Base-by-base conservation (phyloP, 352 stramenopile species). In the Elongisporangium prolatum region DNA sequence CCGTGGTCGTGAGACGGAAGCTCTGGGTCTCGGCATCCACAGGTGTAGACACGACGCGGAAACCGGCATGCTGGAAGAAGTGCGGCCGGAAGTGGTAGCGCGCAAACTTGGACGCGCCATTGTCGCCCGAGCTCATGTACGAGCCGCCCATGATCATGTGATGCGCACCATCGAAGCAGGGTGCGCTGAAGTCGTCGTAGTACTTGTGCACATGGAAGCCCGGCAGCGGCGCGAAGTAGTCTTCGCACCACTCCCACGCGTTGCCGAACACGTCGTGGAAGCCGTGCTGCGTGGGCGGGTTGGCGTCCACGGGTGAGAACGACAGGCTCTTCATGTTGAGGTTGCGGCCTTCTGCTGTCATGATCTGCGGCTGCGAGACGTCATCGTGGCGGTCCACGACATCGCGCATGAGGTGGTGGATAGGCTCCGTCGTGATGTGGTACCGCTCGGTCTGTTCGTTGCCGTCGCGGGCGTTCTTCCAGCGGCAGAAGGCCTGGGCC, bases 111-210 rank as follows among this genome's bases (percentile, higher is more conserved):
- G 90, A 98, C 50, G 89, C 93, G 38, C 84, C 84, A 63, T 98
- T 97, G 70, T 98, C 95, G 37, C 95, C 96, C 21, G 79, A 97
- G 71, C 86, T 97, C 44, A 96, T 96, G 67, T 98, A 98, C 34
- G 90, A 98, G 18, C 96, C 95, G 48, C 96, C 96, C 65, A 98
- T 90, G 78, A 99, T 98, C 61, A 98, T 82, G 38, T 95, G 85
- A 75, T 99, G 95, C 61, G 98, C 94, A 28, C 95, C 95, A 67
- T 99, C 96, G 70, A 98, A 99, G 74, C 95, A 99, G n/a, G 96
- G 96, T 50, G 95, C 93, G 25, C 89, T 98, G 64, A 99, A 99
- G 71, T 99, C 96, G 71, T 98, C 95, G 75, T 99, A 99, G 50
- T 98, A 91, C 56, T 69, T 73, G 64, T 96, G 86, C 48, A 97